phyloP scores from a whole-genome alignment of 495 filamentous ascomycete genomes.

The Penicillium canariense region DNA sequence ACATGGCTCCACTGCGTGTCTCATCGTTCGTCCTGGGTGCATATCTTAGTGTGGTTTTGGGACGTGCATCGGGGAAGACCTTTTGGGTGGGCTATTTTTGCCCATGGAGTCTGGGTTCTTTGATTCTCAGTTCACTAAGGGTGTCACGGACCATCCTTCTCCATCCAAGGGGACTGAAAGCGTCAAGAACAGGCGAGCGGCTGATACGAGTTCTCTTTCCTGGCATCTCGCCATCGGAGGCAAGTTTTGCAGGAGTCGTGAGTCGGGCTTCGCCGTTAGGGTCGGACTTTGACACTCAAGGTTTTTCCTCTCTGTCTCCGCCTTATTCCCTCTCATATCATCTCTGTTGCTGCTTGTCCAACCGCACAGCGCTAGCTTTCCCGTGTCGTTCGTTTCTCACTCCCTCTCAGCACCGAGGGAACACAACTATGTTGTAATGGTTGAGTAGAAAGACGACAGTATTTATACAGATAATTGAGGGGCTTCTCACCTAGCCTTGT shows the following conservation, averaged over 20 bases:
- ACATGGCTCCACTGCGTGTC: conserved; percentile 20
- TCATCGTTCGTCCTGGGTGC: conserved; percentile 15
- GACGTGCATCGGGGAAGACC: conserved; percentile 9
- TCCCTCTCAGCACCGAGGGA: background rate
- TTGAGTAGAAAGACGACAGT: background rate
- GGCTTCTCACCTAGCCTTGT: background rate
- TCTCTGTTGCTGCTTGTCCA: background rate
- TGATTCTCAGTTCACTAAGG: conserved; percentile 4
- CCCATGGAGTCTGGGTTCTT: conserved; percentile 5
- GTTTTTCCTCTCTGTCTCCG: background rate
- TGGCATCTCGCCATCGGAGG: conserved; percentile 6
- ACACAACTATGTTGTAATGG: conserved; percentile 3
- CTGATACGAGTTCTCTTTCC: conserved; percentile 2
- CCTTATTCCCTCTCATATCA: conserved; percentile 1
- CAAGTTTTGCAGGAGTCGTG: conserved; percentile 6
- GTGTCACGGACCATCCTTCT: conserved; percentile 5
- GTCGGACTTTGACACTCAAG: background rate
- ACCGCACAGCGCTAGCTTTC: background rate
- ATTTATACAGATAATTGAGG: background rate
- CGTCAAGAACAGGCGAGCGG: conserved; percentile 21
- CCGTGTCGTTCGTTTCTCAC: conserved; percentile 6
- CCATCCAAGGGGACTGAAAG: conserved; percentile 1
- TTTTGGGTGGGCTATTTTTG: conserved; percentile 26
- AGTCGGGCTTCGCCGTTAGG: conserved; percentile 3
- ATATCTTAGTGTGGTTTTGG: conserved; percentile 11